Base-by-base conservation (phyloP, 2,329 filamentous ascomycete genomes). In the Capronia americana region DNA sequence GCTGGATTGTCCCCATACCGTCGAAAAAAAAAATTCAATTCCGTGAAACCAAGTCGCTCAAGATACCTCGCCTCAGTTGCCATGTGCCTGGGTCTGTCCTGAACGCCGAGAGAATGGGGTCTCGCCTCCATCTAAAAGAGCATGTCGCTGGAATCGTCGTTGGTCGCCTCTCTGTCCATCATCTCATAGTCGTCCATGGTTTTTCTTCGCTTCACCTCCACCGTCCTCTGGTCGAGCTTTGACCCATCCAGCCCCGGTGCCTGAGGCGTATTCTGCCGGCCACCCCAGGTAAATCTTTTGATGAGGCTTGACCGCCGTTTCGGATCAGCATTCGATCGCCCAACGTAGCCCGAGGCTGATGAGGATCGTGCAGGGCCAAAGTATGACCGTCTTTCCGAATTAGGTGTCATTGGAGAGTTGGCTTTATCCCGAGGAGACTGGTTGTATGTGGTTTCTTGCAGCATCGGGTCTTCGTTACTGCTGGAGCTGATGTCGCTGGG, bases 141-240 rank as follows among this genome's bases (percentile, higher is more conserved):
- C 68, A 70, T 70, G 26, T 70, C 68, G 24, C 57, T 63, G 28
- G 63, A 64, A 32, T 66, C 68, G 56, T 70, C 68, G 26, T 67
- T 55, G 14, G 28, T 61, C 0, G 59, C 50, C 34, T 66, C 68
- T 34, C 34, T 61, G 10, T 68, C 63, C 63, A 59, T 68, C 57
- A 61, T 62, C 38, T 67, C 68, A 60, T 71, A 70, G 44, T 69
- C 66, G 14, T 69, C 63, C 60, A 72, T 14, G 4, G 68, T 71
- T 44, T 70, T 70, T 17, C 71, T 61, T 44, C 65, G 58, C 57
- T 72, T 72, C 32, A 72, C 59, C 44, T 72, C 70, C 54, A 71
- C 59, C 17, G 68, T 61, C 34, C 69, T 64, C 28, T 55, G 56
- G 7, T 66, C 56, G 11, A 63, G 54, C 23, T 61, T 65, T 12